phyloP scores from a whole-genome alignment of 2,329 filamentous ascomycete species.

The Zopfia rhizophila region DNA sequence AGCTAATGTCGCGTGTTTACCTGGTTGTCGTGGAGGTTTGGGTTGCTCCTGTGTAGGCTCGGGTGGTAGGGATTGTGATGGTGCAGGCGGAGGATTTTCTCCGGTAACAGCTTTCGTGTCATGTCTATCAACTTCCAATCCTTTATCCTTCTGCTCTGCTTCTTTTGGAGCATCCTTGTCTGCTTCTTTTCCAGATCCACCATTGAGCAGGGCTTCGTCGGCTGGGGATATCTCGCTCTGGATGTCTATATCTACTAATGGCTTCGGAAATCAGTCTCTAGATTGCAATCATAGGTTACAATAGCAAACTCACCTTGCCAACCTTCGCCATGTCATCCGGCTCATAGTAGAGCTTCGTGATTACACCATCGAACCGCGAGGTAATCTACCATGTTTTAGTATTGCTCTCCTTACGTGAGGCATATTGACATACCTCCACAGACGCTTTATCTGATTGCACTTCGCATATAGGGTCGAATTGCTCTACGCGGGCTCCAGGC shows the following conservation, averaged over 20 bases:
- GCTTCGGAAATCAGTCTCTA: conserved; percentile 58
- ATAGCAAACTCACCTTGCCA: conserved; percentile 66
- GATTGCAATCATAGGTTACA: not conserved
- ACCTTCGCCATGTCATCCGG: conserved; percentile 96
- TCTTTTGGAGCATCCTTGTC: conserved; percentile 31
- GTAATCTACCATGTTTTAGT: conserved; percentile 74
- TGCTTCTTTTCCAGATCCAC: conserved; percentile 40
- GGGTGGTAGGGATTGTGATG: conserved; percentile 31
- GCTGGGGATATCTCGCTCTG: conserved; percentile 77
- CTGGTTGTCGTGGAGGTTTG: conserved; percentile 52
- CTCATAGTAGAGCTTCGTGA: conserved; percentile 96
- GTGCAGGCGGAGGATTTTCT: conserved; percentile 26
- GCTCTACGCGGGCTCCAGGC: conserved; percentile 92
- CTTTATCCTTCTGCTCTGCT: conserved; percentile 29
- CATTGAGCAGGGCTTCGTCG: conserved; percentile 59
- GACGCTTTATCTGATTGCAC: conserved; percentile 97
- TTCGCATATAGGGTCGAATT: conserved; percentile 97
- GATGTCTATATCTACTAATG: conserved; percentile 94
- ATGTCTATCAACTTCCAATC: conserved; percentile 43
- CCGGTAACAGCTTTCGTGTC: conserved; percentile 42
- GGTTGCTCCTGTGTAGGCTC: conserved; percentile 30
- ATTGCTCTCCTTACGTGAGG: not conserved
- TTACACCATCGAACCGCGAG: conserved; percentile 91
- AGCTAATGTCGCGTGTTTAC: conserved; percentile 79
- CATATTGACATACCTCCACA: conserved; percentile 59